Percentiles rank a stretch among this genome's conserved stretches.
Conservation (phyloP, 2,329 filamentous ascomycete genomes). For the Curvularia hawaiiensis region DNA sequence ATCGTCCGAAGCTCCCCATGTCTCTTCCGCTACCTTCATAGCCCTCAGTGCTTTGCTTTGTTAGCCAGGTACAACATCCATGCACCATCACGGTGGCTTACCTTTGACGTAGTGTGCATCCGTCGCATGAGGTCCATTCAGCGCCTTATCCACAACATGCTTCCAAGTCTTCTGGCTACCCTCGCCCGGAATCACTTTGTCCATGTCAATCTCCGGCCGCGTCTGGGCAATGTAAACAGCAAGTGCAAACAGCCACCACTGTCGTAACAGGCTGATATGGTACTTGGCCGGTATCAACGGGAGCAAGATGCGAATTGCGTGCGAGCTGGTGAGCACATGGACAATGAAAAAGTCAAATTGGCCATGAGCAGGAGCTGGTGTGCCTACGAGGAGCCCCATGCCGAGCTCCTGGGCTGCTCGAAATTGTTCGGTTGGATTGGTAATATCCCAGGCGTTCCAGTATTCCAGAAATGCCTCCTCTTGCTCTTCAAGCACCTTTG, state of each 20-base stretch:
- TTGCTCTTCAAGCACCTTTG: slow-evolving; percentile 69
- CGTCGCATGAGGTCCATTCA: slow-evolving; percentile 68
- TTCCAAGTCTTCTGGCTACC: slow-evolving; percentile 76
- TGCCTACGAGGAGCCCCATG: slow-evolving; percentile 64
- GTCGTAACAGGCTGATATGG: slow-evolving; percentile 74
- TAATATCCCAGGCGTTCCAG: slow-evolving; percentile 83
- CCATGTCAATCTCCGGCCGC: slow-evolving; percentile 73
- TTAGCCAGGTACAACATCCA: slow-evolving; percentile 13
- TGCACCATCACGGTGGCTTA: slow-evolving; percentile 35
- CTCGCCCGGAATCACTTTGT: slow-evolving; percentile 61
- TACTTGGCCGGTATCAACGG: slow-evolving; percentile 75
- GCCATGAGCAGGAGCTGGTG: slow-evolving; percentile 39
- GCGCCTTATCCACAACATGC: slow-evolving; percentile 72
- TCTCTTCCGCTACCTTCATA: slow-evolving; percentile 73
- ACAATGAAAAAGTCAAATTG: slow-evolving; percentile 83
- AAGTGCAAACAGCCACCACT: slow-evolving; percentile 89
- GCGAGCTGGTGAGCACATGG: slow-evolving; percentile 77
- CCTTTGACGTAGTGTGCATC: slow-evolving; percentile 89
- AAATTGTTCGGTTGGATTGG: slow-evolving; percentile 74
- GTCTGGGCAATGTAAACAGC: slow-evolving; percentile 77
- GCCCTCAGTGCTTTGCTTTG: slow-evolving; percentile 66
- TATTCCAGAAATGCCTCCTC: slow-evolving; percentile 78
- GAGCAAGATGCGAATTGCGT: slow-evolving; percentile 85
- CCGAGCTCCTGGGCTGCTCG: slow-evolving; percentile 67
- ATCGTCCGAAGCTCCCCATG: slow-evolving; percentile 66